These are phyloP conservation scores for Russula emetica DNA, from an alignment of 768 basidiomycete species.

Conservation along the genomic window DNA sequence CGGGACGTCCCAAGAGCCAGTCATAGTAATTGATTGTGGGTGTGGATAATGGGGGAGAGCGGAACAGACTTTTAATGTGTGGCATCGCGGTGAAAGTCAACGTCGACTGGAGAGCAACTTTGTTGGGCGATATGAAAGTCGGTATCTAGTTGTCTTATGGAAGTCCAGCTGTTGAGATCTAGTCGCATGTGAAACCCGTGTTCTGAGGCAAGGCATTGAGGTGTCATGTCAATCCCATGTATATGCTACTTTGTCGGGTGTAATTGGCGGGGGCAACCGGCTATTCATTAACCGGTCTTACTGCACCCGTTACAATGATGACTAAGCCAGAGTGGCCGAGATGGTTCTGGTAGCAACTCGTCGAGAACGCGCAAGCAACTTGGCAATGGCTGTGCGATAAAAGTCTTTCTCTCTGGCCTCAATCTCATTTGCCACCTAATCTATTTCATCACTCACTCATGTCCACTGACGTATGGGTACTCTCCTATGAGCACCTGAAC, in stretches of 20 bases:
- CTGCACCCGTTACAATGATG: too few species aligned
- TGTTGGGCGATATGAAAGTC: neutral
- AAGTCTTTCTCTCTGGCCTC: neutral
- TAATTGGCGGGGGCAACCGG: neutral
- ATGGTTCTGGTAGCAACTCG: neutral
- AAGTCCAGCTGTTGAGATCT: neutral
- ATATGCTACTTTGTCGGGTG: neutral
- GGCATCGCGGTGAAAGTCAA: constrained; percentile 9
- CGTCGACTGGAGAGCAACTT: neutral
- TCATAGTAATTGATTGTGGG: constrained; percentile 23
- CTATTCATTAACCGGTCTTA: neutral
- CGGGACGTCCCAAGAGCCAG: constrained; percentile 12
- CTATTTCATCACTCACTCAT: constrained; percentile 34
- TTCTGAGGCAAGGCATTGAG: neutral
- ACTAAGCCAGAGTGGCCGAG: neutral
- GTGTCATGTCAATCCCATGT: neutral
- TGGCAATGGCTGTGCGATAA: neutral
- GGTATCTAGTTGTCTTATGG: neutral
- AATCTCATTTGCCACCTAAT: neutral
- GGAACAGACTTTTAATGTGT: neutral
- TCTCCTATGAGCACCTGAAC: constrained; percentile 68
- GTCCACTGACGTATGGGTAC: constrained; percentile 52
- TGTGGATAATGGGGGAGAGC: constrained; percentile 5
- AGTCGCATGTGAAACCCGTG: neutral
- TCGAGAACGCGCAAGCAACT: neutral